Conservation (phyloP, 345 rosid species). For the Acer saccharum region DNA sequence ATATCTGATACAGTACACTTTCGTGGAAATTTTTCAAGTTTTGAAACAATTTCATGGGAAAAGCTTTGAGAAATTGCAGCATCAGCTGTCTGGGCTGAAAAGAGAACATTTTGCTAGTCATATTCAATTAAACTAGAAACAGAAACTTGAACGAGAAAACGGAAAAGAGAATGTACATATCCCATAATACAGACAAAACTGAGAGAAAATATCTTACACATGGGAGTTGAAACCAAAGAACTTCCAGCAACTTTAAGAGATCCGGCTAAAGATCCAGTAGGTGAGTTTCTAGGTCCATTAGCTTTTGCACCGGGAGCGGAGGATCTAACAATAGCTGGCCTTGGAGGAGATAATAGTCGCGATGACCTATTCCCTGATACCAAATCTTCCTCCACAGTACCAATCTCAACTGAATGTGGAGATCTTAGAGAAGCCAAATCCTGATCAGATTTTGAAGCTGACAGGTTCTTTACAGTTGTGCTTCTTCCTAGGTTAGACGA, state of each 20-base stretch:
- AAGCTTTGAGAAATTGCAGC: constrained; percentile 29
- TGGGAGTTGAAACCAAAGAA: constrained; percentile 58
- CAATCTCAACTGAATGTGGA: constrained; percentile 50
- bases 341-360: constrained; percentile 62
- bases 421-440: constrained; percentile 74
- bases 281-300: constrained; percentile 48
- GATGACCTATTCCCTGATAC: constrained; percentile 46
- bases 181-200: constrained; percentile 12
- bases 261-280: constrained; percentile 42
- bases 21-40: constrained; percentile 50
- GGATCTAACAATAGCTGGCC: constrained; percentile 42
- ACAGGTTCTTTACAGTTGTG: constrained; percentile 43
- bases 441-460: constrained; percentile 81
- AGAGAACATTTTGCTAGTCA: constrained; percentile 31
- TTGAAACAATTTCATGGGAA: constrained; percentile 45
- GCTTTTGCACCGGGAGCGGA: constrained; percentile 46
- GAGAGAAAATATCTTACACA: constrained; percentile 69
- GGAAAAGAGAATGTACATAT: constrained; percentile 14
- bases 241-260: constrained; percentile 43
- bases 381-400: constrained; percentile 55
- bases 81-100: constrained; percentile 64
- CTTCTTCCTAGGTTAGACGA: constrained; percentile 58
- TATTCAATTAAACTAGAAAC: constrained; percentile 11
- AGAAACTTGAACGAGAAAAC: not conserved
- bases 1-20: constrained; percentile 74